Evolutionary conservation across 306 rosid species (phyloP), one percentile per base, ranked within the genome.

Genomic region (Corylus heterophylla): DNA sequence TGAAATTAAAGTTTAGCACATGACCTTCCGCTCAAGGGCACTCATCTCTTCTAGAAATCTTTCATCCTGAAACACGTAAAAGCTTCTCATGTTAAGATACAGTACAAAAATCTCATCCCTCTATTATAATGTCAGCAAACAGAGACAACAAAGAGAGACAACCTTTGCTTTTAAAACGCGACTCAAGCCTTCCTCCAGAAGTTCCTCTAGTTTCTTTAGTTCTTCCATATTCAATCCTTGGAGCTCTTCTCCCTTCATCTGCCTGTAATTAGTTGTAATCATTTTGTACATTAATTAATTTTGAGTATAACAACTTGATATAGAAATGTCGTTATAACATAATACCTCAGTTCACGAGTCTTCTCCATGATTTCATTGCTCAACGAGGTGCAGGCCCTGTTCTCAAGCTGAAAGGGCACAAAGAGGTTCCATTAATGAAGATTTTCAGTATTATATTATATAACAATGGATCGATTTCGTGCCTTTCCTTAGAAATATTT

Each of bases 181-280:
- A 44, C 17, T 39, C 35, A 85, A 64, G 45, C 83, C 75, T 45
- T 27, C 62, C 31, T 47, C 50, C 7, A 78, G 67, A 9, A 25
- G 27, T 54, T 78, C 42, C 71, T 85, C 88, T 47, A 85, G 77
- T 12, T 59, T 14, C 50, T 52, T 51, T 27, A 85, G 69, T 1
- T 85, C 85, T 14, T 81, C 76, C 2, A 78, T 20, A 52, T 72
- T 69, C 35, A 85, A 52, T 47, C 66, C 81, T 44, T 75, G 76
- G 52, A 81, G 81, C 29, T 85, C 85, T 35, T 85, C 88, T 54
- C 88, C 88, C 68, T 49, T 81, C 67, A 85, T 54, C 48, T 44
- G 54, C 76, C 88, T 85, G 74, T 31, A 31, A 31, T 63, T 63
- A 59, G 72, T 13, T 67, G 14, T 31, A 13, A 67, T 16, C 45